A percentile compares a stretch with the other conserved stretches of the same genome.
Conservation (phyloP, 192 early-diverging fungal species). For the Podila minutissima region DNA sequence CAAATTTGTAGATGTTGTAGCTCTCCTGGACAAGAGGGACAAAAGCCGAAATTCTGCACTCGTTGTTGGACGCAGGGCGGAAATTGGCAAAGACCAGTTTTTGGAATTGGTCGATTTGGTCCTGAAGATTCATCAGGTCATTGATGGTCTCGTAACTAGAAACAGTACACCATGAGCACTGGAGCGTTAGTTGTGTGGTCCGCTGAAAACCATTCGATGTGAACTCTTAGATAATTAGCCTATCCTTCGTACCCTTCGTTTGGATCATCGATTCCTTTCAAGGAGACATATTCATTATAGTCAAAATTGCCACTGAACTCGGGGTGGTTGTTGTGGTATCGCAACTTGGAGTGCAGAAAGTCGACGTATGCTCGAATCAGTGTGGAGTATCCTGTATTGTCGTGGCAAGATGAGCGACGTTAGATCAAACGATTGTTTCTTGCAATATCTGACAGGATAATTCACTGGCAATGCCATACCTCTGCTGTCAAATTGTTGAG, state of each 20-base stretch:
- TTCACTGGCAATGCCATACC: constrained; percentile 1
- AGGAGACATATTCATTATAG: constrained; percentile 93
- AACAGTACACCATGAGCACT: too few species aligned
- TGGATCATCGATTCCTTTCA: constrained; percentile 95
- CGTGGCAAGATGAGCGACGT: background rate
- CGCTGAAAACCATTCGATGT: background rate
- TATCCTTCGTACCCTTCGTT: constrained; percentile 84
- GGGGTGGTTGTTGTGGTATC: constrained; percentile 89
- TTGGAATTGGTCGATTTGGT: constrained; percentile 89
- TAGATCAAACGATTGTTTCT: background rate
- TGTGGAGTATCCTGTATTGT: constrained; percentile 67
- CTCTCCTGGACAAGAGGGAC: constrained; percentile 96
- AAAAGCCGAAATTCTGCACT: constrained; percentile 91
- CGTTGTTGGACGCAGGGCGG: constrained; percentile 82
- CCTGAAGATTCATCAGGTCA: constrained; percentile 89
- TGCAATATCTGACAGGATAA: too few species aligned
- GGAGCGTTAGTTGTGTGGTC: too few species aligned
- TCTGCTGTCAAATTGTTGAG: constrained; percentile 52
- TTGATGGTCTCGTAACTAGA: constrained; percentile 91
- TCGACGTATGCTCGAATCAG: constrained; percentile 90
- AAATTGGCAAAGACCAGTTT: constrained; percentile 87
- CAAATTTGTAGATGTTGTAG: constrained; percentile 93
- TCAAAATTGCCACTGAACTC: constrained; percentile 95
- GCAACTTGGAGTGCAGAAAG: constrained; percentile 87
- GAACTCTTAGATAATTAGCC: background rate